These are phyloP conservation scores for Withania somnifera DNA, from an alignment of 305 asterid genomes.

Conservation along the genomic window DNA sequence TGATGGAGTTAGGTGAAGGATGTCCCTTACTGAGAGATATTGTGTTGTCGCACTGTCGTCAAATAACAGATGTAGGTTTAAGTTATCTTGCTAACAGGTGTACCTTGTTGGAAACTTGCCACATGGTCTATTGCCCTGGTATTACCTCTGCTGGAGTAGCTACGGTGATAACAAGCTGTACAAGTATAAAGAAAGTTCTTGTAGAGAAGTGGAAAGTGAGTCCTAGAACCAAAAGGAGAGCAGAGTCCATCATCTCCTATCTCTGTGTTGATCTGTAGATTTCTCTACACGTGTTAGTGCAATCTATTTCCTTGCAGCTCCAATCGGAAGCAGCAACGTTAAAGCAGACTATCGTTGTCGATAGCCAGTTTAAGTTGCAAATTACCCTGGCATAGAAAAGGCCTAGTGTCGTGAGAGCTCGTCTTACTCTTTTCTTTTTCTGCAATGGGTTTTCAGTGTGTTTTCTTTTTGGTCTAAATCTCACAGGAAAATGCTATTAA, in stretches of 20 bases:
- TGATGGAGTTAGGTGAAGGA: conserved; percentile 63
- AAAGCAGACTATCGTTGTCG: background rate
- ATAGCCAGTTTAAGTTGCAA: background rate
- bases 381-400: background rate
- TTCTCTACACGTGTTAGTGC: background rate
- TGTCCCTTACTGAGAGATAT: conserved; percentile 62
- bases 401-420: background rate
- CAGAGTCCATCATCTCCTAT: conserved; percentile 64
- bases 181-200: conserved; percentile 50
- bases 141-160: conserved; percentile 63
- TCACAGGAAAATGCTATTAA: background rate
- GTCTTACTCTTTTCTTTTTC: background rate
- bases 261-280: conserved; percentile 37
- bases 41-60: conserved; percentile 75
- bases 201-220: conserved; percentile 80
- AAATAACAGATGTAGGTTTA: conserved; percentile 58
- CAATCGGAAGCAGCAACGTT: background rate
- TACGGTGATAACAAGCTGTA: conserved; percentile 51
- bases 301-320: background rate
- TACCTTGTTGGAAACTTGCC: conserved; percentile 52
- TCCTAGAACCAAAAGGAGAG: conserved; percentile 61
- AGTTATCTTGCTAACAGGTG: conserved; percentile 46
- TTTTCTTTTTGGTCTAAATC: background rate
- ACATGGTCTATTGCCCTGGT: conserved; percentile 79
- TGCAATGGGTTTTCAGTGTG: background rate